Evolutionary conservation across 2,329 filamentous ascomycete species (phyloP).

Genomic region (Xylariomycetidae sp.): DNA sequence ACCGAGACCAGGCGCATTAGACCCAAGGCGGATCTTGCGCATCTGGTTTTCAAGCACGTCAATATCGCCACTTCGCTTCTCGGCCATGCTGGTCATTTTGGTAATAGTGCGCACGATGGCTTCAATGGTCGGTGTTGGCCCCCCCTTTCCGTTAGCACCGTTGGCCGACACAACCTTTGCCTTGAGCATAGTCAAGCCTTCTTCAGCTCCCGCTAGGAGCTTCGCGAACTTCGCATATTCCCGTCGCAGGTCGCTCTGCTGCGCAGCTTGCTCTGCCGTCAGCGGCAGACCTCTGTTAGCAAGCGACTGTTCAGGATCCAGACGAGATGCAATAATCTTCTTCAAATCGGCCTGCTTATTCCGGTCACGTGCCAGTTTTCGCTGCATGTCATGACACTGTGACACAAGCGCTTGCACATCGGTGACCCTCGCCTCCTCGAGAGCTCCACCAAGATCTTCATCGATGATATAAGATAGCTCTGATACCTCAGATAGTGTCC

Average conservation of each 20-base stretch:
- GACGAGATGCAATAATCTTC: constrained; percentile 65
- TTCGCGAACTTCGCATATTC: constrained; percentile 71
- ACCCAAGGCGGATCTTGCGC: constrained; percentile 60
- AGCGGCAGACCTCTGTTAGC: constrained; percentile 66
- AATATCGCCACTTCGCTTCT: constrained; percentile 86
- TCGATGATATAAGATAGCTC: constrained; percentile 63
- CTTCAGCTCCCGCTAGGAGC: constrained; percentile 72
- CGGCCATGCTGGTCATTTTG: constrained; percentile 89
- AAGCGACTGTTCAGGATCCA: constrained; percentile 64
- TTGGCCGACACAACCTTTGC: constrained; percentile 65
- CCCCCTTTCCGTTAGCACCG: constrained; percentile 41
- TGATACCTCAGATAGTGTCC: constrained; percentile 72
- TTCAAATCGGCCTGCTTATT: constrained; percentile 74
- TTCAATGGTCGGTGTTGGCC: constrained; percentile 70
- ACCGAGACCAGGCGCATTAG: constrained; percentile 38
- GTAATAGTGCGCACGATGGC: constrained; percentile 85
- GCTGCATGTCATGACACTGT: constrained; percentile 61
- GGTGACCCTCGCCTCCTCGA: constrained; percentile 65
- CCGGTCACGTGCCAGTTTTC: constrained; percentile 67
- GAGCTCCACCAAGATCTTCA: constrained; percentile 55
- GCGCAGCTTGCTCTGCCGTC: constrained; percentile 75
- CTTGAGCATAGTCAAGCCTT: constrained; percentile 72
- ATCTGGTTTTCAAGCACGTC: constrained; percentile 87
- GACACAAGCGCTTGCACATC: constrained; percentile 65
- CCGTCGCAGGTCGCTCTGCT: constrained; percentile 78